Evolutionary conservation across 1,139 yeast species (phyloP).

Genomic region (Debaryomyces nepalensis): DNA sequence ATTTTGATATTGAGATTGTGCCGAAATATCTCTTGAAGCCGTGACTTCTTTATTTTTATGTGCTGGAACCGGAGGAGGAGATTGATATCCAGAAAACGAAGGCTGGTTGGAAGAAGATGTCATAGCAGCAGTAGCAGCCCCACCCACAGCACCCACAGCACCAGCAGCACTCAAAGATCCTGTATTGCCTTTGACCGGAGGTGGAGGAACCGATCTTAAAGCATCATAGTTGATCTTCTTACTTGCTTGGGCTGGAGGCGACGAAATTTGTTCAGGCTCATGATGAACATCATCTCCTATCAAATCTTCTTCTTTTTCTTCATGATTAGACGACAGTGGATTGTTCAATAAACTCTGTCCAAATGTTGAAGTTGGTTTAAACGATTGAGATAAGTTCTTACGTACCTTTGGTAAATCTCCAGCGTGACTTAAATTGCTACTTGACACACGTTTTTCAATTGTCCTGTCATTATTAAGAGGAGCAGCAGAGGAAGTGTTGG

Average conservation of each 20-base stretch:
- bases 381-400: constrained; percentile 40
- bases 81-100: constrained; percentile 13
- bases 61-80: constrained; percentile 9
- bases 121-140: constrained; percentile 15
- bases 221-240: constrained; percentile 50
- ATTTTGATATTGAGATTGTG: constrained; percentile 25
- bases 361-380: constrained; percentile 67
- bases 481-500: constrained; percentile 27
- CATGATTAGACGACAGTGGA: constrained; percentile 28
- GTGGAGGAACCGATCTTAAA: constrained; percentile 53
- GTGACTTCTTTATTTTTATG: neutral
- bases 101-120: constrained; percentile 1
- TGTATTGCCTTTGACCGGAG: constrained; percentile 32
- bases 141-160: too few relatives aligned
- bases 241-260: constrained; percentile 17
- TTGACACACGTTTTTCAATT: constrained; percentile 24
- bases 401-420: constrained; percentile 46
- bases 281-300: constrained; percentile 13
- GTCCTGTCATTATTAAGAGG: constrained; percentile 1
- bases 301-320: constrained; percentile 24
- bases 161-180: constrained; percentile 11
- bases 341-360: constrained; percentile 61
- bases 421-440: constrained; percentile 43
- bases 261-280: constrained; percentile 10
- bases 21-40: constrained; percentile 9